These are phyloP conservation scores for Panaeolus cyanescens DNA, from an alignment of 768 basidiomycete species.

Conservation along the genomic window DNA sequence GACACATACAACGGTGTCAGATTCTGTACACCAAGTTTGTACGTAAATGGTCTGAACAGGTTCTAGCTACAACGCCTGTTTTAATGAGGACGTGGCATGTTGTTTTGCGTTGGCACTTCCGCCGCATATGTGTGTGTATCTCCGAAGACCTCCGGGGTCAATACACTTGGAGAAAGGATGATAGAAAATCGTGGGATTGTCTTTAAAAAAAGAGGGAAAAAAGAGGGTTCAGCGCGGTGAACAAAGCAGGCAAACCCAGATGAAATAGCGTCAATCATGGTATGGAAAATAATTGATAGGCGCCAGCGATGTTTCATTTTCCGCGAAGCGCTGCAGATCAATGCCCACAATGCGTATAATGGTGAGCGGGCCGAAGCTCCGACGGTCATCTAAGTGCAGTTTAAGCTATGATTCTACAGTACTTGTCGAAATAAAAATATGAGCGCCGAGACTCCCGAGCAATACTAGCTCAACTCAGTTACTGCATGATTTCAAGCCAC, in stretches of 20 bases:
- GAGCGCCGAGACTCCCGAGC: neutral
- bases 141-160: neutral
- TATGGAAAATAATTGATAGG: neutral
- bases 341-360: neutral
- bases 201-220: neutral
- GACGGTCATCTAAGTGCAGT: neutral
- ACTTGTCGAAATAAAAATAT: no score
- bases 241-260: neutral
- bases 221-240: neutral
- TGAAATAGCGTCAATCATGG: neutral
- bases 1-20: neutral
- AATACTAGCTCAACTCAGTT: no score
- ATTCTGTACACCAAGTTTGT: neutral
- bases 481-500: no score
- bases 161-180: neutral
- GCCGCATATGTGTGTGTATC: neutral
- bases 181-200: neutral
- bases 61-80: neutral
- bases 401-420: neutral
- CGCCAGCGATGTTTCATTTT: neutral
- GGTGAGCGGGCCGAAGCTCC: neutral
- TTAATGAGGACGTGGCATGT: neutral
- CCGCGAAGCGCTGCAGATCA: slow-evolving; percentile 2
- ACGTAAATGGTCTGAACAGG: neutral
- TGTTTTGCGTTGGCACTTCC: neutral